Evolutionary conservation across 345 rosid genomes (phyloP), one percentile per base, ranked within the genome.

Genomic region (Citrus medica): DNA sequence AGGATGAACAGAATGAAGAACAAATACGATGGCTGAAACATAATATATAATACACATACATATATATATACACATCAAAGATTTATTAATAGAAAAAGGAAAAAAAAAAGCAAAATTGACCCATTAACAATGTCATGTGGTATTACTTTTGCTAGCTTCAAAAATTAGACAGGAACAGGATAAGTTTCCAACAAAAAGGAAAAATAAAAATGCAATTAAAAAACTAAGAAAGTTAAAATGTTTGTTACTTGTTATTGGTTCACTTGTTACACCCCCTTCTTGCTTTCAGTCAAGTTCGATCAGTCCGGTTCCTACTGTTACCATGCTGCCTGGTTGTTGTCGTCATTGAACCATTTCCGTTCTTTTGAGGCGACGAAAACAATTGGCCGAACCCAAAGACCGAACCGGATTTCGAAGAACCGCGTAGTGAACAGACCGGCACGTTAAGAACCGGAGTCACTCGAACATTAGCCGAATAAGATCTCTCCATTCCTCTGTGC

Each of bases 401-500:
- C 0, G 88, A 87, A 51, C 84, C 88, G 1, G 93, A 83, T 38
- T 87, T 90, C 4, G 94, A 86, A 0, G 92, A 89, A 2, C 92
- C 88, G 62, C 89, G 86, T 3, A 89, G 85, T 1, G 95, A 89
- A 63, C 89, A 83, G 72, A 92, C 90, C 5, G 96, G 96, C 12
- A 92, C 94, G 75, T 92, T 90, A 14, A 92, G 93, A 64, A 92
- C 93, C 76, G 93, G 93, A 35, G 84, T 84, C 72, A 92, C 77
- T 42, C 96, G 78, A 12, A 92, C 91, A 30, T 94, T 93, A 14
- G 98, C 95, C 0, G 98, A 94, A 80, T 96, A 88, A 28, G 98
- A 96, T 80, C 98, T 86, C 83, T 92, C 98, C 92, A 96, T 88
- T 3, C 97, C 97, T 73, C 93, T 86, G 71, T 90, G 92, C 78